These are phyloP conservation scores for Xylaria sp. DNA, from an alignment of 2,329 filamentous ascomycete genomes.

Conservation along the genomic window DNA sequence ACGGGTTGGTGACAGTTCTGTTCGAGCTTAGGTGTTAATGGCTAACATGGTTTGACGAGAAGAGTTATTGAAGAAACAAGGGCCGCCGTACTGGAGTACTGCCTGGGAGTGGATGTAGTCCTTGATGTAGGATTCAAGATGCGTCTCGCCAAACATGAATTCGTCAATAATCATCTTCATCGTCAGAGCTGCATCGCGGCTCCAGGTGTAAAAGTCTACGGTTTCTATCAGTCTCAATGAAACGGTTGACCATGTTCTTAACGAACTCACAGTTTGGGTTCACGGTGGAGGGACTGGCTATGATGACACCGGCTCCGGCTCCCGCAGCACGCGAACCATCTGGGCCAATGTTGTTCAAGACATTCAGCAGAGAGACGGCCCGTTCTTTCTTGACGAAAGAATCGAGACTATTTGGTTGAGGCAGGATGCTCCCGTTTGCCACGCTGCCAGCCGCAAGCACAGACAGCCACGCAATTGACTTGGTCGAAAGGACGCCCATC, in stretches of 20 bases:
- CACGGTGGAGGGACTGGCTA: conserved; percentile 65
- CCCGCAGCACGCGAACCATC: conserved; percentile 60
- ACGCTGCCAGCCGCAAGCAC: conserved; percentile 31
- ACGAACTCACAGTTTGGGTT: conserved; percentile 63
- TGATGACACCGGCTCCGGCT: conserved; percentile 61
- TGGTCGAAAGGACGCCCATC: conserved; percentile 33
- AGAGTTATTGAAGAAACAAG: neutral
- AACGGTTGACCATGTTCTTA: neutral
- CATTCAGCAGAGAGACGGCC: conserved; percentile 60
- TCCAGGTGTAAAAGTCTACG: conserved; percentile 69
- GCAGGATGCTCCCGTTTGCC: conserved; percentile 23
- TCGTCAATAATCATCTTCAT: conserved; percentile 64
- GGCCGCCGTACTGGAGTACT: conserved; percentile 54
- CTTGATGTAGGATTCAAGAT: conserved; percentile 59
- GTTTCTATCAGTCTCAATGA: conserved; percentile 18
- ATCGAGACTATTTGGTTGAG: conserved; percentile 27
- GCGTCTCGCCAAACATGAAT: conserved; percentile 59
- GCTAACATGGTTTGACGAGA: no score
- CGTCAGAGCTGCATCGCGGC: conserved; percentile 64
- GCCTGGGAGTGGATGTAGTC: conserved; percentile 66
- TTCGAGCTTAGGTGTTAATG: neutral
- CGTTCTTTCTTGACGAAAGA: conserved; percentile 58
- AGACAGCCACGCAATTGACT: conserved; percentile 32
- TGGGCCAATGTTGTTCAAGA: conserved; percentile 66
- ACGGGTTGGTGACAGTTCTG: conserved; percentile 61